Evolutionary conservation across 116 monocot species (phyloP), one percentile per base, ranked within the genome.

Genomic region (Phalaenopsis hybrid): DNA sequence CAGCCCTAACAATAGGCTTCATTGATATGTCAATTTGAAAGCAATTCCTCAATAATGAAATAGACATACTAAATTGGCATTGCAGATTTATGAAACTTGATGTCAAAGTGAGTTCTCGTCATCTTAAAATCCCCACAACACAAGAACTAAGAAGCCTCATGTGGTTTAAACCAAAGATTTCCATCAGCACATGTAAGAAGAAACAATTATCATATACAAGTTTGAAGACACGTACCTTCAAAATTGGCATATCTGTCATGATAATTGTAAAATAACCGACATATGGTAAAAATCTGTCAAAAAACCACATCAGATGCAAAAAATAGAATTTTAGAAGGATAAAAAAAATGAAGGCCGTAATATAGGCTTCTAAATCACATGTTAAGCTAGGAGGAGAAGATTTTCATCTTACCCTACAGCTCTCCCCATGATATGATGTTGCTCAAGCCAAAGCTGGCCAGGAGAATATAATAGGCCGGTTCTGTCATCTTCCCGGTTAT

Each of bases 361-460:
- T 72, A 2, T 34, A 75, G n/a, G 75, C n/a, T 75, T 43, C 20
- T 44, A 75, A 45, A 75, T 45, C 44, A 44, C 45, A 44, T 3
- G 13, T n/a, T 28, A 31, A 25, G 18, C 50, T 57, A 37, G 41
- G 34, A 12, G 8, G 52, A 41, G n/a, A 46, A n/a, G 20, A 21
- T 44, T 17, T 44, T 49, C 44, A 8, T 76, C 80, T 85, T 82
- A 95, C 91, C 95, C 95, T 20, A 95, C 87, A 78, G 89, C 92
- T 21, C 91, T 83, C 9, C 95, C 95, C 92, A 91, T 87, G 43
- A 95, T 92, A 77, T 92, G 92, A 78, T 92, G 90, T 57, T 80
- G 86, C 69, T 92, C 88, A 82, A 95, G 91, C 95, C 92, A 91
- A 80, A 88, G 87, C 81, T 95, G 95, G 0, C 89, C 88, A 5